Conservation (phyloP, 306 rosid species). For the Nissolia schottii region DNA sequence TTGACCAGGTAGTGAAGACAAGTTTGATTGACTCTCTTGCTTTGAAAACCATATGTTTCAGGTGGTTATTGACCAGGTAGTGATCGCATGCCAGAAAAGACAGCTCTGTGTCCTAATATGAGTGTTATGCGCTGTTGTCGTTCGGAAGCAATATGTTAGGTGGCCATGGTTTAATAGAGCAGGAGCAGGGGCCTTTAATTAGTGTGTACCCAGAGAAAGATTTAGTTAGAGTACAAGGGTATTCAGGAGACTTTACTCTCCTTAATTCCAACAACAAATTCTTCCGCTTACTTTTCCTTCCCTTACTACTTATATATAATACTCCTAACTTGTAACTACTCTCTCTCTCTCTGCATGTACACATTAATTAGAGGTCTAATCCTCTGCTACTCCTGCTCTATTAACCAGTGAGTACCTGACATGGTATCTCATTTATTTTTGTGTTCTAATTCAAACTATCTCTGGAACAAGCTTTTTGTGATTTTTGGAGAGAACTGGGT, state of each 20-base stretch:
- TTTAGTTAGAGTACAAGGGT: neutral
- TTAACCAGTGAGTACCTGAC: neutral
- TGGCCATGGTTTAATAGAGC: neutral
- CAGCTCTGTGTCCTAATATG: neutral
- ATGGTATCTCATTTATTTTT: neutral
- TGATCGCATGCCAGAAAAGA: neutral
- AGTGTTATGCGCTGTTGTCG: neutral
- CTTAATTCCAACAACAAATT: neutral
- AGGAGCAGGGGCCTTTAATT: neutral
- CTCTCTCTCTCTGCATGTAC: neutral
- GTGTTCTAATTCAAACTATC: neutral
- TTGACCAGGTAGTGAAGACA: constrained; percentile 73
- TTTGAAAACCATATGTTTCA: neutral
- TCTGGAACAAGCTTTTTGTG: neutral
- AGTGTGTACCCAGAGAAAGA: neutral
- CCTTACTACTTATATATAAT: neutral
- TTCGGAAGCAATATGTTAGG: neutral
- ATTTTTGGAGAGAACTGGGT: neutral
- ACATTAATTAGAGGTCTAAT: neutral
- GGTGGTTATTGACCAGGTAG: neutral
- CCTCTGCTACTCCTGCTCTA: neutral
- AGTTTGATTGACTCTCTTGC: constrained; percentile 3
- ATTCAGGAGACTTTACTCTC: neutral
- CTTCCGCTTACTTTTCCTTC: neutral
- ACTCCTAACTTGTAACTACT: neutral